These are phyloP conservation scores for Penicillium waksmanii DNA, from an alignment of 495 filamentous ascomycete species.

Conservation along the genomic window DNA sequence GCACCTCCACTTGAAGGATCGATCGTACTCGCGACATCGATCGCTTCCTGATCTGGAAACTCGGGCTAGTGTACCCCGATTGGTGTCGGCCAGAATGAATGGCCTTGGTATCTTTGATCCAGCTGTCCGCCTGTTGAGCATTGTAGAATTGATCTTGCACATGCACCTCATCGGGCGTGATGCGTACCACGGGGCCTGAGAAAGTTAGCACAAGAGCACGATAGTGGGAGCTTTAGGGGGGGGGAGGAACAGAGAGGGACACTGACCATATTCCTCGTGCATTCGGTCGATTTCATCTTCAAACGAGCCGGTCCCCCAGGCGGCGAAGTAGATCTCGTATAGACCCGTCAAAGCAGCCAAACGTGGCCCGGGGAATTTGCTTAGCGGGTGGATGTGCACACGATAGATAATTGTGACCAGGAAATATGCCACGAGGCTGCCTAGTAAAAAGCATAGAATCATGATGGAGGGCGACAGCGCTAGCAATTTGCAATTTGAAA, in stretches of 20 bases:
- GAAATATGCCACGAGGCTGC: slow-evolving; percentile 29
- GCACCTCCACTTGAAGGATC: slow-evolving; percentile 24
- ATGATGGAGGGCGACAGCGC: slow-evolving; percentile 12
- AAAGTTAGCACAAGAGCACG: background rate
- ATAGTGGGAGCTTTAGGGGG: background rate
- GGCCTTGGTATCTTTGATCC: slow-evolving; percentile 25
- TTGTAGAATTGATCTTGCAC: slow-evolving; percentile 22
- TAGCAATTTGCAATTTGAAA: background rate
- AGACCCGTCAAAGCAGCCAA: slow-evolving; percentile 47
- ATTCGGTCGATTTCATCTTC: slow-evolving; percentile 44
- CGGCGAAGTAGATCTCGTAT: slow-evolving; percentile 53
- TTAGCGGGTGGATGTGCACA: slow-evolving; percentile 42
- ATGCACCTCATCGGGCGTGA: slow-evolving; percentile 32
- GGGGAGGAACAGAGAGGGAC: too few relatives aligned
- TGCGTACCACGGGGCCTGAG: slow-evolving; percentile 33
- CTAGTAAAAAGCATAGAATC: slow-evolving; percentile 29
- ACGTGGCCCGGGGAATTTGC: slow-evolving; percentile 49
- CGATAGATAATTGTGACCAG: slow-evolving; percentile 35
- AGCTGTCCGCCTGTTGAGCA: slow-evolving; percentile 17
- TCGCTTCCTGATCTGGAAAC: slow-evolving; percentile 20
- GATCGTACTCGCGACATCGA: slow-evolving; percentile 24
- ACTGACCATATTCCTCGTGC: slow-evolving; percentile 47
- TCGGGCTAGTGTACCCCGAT: slow-evolving; percentile 1
- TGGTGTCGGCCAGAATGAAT: slow-evolving; percentile 10
- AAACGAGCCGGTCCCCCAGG: slow-evolving; percentile 43